These are phyloP conservation scores for Fraxinus latifolia DNA, from an alignment of 305 asterid genomes.

Conservation along the genomic window DNA sequence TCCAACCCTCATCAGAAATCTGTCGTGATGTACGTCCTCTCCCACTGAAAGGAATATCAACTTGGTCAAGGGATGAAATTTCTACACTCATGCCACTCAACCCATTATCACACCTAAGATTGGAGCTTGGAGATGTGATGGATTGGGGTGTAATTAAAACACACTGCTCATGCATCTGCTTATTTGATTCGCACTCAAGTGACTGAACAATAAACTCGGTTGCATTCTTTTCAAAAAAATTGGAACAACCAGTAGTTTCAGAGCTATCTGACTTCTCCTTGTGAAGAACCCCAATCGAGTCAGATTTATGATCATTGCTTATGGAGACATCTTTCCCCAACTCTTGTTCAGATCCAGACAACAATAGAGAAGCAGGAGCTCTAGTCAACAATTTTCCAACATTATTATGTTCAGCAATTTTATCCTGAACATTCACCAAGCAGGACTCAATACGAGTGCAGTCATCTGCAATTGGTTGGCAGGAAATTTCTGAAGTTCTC, in stretches of 20 bases:
- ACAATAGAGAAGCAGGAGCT: slow-evolving; percentile 25
- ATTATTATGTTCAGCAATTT: slow-evolving; percentile 18
- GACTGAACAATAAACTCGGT: slow-evolving; percentile 28
- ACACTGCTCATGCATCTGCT: slow-evolving; percentile 28
- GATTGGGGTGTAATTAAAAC: slow-evolving; percentile 28
- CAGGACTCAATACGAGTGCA: slow-evolving; percentile 26
- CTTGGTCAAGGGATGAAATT: slow-evolving; percentile 51
- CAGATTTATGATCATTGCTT: slow-evolving; percentile 22
- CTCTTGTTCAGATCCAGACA: slow-evolving; percentile 28
- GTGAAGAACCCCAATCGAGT: slow-evolving; percentile 31
- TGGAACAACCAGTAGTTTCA: slow-evolving; percentile 14
- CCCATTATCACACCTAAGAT: slow-evolving; percentile 31
- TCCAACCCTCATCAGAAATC: slow-evolving; percentile 43
- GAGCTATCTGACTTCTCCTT: slow-evolving; percentile 21
- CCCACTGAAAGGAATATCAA: slow-evolving; percentile 34
- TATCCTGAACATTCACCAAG: slow-evolving; percentile 31
- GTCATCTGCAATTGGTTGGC: slow-evolving; percentile 31
- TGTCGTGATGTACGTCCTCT: slow-evolving; percentile 33
- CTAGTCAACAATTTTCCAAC: slow-evolving; percentile 22
- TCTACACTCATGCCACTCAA: slow-evolving; percentile 46
- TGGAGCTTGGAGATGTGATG: slow-evolving; percentile 31
- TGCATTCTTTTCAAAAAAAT: slow-evolving; percentile 20
- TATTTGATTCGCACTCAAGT: slow-evolving; percentile 21
- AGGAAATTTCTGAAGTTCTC: slow-evolving; percentile 35
- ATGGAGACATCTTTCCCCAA: slow-evolving; percentile 27